Evolutionary conservation across 1,284 basidiomycete species (phyloP), one percentile per base, ranked within the genome.

Genomic region (Cutaneotrichosporon dermatis): DNA sequence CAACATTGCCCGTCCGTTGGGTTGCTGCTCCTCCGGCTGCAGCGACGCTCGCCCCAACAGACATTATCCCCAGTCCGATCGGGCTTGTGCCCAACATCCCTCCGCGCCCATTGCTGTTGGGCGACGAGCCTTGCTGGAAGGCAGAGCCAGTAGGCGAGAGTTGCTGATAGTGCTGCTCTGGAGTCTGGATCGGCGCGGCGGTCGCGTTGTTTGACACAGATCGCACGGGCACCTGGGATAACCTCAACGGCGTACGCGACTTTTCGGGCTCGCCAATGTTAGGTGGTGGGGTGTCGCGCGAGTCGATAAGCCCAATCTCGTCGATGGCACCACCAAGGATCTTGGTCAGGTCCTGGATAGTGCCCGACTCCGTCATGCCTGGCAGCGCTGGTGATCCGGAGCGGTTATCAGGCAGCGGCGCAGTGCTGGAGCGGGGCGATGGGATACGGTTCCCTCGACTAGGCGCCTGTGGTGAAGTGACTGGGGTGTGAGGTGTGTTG

Each of bases 301-400:
- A 71, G 60, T 73, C 71, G 37, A 71, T 67, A 52, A 72, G 63
- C 0, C 70, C 75, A 42, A 75, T 78, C 43, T 73, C 76, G 57
- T 76, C 74, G 36, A 78, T 77, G 6, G 77, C 75, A n/a, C 73
- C 72, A 3, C 72, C 73, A 1, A 79, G 62, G 55, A 77, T 71
- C 10, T 73, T 70, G 5, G 75, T 74, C 45, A 77, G 68, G 42
- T 79, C 74, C 56, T 72, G 69, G 55, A 78, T 71, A 1, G 73
- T 70, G 34, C 54, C 52, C 39, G 60, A 58, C 35, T 43, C 35
- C 25, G 37, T 12, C 45, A 45, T 15, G 35, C 4, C 3, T 1
- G 15, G 11, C 16, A n/a, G 7, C 25, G 37, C 1, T n/a, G 54
- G 34, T 3, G 54, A 45, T 6, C 7, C 16, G 4, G 45, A 6